Conservation (phyloP, 1,284 basidiomycete genomes). For the Puccinia hordei region DNA sequence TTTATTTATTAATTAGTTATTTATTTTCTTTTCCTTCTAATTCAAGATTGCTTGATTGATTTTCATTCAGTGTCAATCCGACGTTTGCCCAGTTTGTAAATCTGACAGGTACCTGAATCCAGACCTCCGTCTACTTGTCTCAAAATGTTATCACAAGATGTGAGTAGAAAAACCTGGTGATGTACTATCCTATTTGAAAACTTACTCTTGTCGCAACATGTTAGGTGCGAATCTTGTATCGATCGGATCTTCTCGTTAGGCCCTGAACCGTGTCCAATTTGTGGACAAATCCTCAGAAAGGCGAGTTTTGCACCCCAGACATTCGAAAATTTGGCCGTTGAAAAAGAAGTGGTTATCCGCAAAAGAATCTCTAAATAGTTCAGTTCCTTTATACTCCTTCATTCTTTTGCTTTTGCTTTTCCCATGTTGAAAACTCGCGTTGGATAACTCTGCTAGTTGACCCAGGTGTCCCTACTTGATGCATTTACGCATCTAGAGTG, state of each 20-base stretch:
- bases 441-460: background rate
- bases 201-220: too few relatives aligned
- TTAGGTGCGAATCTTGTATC: conserved; percentile 94
- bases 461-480: background rate
- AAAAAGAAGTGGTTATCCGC: conserved; percentile 91
- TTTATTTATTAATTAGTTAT: background rate
- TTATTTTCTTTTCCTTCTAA: conserved; percentile 9
- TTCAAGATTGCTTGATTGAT: too few relatives aligned
- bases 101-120: conserved; percentile 95
- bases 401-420: conserved; percentile 1
- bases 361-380: conserved; percentile 83
- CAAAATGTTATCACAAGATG: conserved; percentile 98
- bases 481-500: too few relatives aligned
- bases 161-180: too few relatives aligned
- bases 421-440: background rate
- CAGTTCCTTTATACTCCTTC: conserved; percentile 52
- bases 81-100: conserved; percentile 96
- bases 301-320: conserved; percentile 93
- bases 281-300: conserved; percentile 84
- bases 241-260: conserved; percentile 94
- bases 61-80: conserved; percentile 75
- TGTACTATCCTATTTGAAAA: too few relatives aligned
- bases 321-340: conserved; percentile 92
- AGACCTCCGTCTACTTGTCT: conserved; percentile 87
- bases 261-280: conserved; percentile 93